Conservation (phyloP, 371 early-diverging fungal species). For the Mucor mucedo region DNA sequence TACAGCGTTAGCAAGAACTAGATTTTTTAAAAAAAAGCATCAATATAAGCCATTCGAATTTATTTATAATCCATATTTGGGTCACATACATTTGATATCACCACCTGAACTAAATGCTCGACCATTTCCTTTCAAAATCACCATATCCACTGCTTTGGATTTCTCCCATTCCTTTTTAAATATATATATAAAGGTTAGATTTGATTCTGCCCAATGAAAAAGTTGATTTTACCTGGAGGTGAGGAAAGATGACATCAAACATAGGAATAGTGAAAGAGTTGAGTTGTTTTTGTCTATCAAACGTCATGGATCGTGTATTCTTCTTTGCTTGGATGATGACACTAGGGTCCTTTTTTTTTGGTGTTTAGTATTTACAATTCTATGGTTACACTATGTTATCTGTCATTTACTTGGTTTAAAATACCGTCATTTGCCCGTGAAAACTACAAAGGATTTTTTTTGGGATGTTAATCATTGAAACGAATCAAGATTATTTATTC, state of each 20-base stretch:
- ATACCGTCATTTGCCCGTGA: no score
- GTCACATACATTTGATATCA: background rate
- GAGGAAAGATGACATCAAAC: background rate
- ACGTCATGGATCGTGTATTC: background rate
- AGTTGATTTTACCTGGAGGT: background rate
- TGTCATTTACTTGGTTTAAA: no score
- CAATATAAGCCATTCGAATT: no score
- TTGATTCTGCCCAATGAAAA: no score
- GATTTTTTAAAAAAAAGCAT: background rate
- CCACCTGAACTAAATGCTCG: background rate
- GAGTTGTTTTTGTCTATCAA: background rate
- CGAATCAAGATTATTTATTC: no score
- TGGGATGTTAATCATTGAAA: no score
- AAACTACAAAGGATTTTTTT: no score
- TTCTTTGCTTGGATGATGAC: background rate
- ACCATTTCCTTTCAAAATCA: background rate
- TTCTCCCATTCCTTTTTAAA: background rate
- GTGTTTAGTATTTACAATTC: no score
- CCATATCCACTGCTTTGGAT: background rate
- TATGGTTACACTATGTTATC: no score
- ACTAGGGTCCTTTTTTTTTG: background rate
- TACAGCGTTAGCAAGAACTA: background rate
- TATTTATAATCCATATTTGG: background rate
- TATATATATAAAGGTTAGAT: no score
- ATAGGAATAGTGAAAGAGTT: background rate